Percentiles rank a stretch among this genome's conserved stretches.
phyloP scores from a whole-genome alignment of 192 early-diverging fungal species.

The Podila verticillata region DNA sequence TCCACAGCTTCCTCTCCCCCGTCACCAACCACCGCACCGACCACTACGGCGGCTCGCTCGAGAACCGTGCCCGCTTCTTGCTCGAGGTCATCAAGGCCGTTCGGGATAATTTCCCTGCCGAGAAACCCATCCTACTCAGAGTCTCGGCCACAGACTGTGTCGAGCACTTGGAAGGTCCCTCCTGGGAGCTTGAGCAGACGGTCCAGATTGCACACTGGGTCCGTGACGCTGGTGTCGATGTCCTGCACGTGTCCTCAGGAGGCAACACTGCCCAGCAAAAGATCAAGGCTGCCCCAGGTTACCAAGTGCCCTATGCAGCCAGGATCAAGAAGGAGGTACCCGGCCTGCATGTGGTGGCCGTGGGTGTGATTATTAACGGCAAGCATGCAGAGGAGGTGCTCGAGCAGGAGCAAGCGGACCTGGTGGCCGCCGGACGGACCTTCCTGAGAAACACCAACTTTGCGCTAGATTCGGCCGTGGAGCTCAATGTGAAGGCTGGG shows the following conservation, averaged over 20 bases:
- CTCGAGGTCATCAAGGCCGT: conserved; percentile 70
- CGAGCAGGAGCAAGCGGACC: conserved; percentile 70
- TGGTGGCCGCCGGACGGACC: conserved; percentile 76
- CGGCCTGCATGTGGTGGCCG: conserved; percentile 69
- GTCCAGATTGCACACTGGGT: conserved; percentile 68
- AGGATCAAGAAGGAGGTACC: conserved; percentile 67
- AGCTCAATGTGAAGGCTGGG: conserved; percentile 71
- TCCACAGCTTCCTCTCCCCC: conserved; percentile 87
- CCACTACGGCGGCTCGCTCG: conserved; percentile 90
- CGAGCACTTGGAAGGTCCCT: conserved; percentile 46
- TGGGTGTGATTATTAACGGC: conserved; percentile 76
- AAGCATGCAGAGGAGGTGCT: conserved; percentile 79
- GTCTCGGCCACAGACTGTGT: conserved; percentile 82
- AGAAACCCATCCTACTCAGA: conserved; percentile 77
- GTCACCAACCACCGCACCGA: conserved; percentile 90
- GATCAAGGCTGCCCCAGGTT: conserved; percentile 59
- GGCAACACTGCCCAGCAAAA: conserved; percentile 70
- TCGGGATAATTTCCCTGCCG: conserved; percentile 68
- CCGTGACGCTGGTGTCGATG: conserved; percentile 79
- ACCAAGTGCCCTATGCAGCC: conserved; percentile 80
- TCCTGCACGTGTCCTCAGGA: conserved; percentile 85
- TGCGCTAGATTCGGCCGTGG: conserved; percentile 68
- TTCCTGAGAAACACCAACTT: conserved; percentile 78
- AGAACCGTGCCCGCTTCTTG: conserved; percentile 73
- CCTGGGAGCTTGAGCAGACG: conserved; percentile 81